A percentile compares a stretch with the other conserved stretches of the same genome.
These are phyloP conservation scores for Bacidia gigantensis DNA, from an alignment of 495 filamentous ascomycete species.

Conservation along the genomic window DNA sequence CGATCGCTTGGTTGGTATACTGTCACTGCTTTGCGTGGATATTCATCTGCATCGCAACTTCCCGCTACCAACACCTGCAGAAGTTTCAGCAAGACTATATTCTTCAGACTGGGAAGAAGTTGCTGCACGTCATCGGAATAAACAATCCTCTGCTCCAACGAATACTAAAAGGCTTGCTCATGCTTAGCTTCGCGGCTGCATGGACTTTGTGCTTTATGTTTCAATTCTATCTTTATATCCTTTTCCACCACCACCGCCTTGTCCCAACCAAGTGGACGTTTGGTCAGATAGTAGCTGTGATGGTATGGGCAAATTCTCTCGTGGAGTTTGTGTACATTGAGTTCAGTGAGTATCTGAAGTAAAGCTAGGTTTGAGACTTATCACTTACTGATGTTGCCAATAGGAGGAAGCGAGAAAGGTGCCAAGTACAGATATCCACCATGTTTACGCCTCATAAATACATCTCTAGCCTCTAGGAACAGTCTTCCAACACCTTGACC, in stretches of 20 bases:
- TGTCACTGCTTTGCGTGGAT: too few species aligned
- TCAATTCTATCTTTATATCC: neutral
- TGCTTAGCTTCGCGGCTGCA: neutral
- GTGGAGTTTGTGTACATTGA: neutral
- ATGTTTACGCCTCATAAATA: neutral
- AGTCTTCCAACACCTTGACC: too few species aligned
- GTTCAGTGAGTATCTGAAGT: too few species aligned
- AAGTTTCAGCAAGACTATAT: neutral
- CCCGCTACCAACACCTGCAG: neutral
- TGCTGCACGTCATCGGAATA: neutral
- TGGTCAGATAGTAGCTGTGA: neutral
- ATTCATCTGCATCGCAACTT: too few species aligned
- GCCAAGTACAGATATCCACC: conserved; percentile 3
- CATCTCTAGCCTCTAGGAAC: neutral
- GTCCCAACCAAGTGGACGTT: neutral
- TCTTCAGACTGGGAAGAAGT: neutral
- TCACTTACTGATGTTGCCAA: too few species aligned
- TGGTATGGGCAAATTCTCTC: neutral
- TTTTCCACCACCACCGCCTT: neutral
- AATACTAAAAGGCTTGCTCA: neutral
- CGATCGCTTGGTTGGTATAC: too few species aligned
- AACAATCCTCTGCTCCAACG: neutral
- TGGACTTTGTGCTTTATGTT: neutral
- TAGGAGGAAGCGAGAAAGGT: conserved; percentile 5
- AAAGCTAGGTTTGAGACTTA: too few species aligned